Evolutionary conservation across 2,329 filamentous ascomycete genomes (phyloP).

Genomic region (Boeremia lycopersici): DNA sequence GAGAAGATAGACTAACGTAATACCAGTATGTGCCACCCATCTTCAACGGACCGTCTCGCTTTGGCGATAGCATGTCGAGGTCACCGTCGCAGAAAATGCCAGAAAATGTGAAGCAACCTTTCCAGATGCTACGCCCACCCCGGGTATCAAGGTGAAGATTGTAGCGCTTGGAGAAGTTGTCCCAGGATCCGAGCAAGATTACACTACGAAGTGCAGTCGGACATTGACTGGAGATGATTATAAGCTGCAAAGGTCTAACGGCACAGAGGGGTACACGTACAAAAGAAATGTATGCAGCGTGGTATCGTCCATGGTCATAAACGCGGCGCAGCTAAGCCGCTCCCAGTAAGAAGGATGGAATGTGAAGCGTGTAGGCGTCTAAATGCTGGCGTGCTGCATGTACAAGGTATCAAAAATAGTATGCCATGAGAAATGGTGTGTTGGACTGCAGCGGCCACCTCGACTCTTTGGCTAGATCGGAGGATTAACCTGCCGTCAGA

Average conservation of each 20-base stretch:
- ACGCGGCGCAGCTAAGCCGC: slow-evolving; percentile 34
- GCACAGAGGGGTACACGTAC: slow-evolving; percentile 39
- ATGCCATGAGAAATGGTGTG: slow-evolving; percentile 29
- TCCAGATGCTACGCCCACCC: slow-evolving; percentile 78
- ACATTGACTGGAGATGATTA: slow-evolving; percentile 38
- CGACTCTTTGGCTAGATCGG: slow-evolving; percentile 30
- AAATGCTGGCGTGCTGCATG: slow-evolving; percentile 24
- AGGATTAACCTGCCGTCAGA: slow-evolving; percentile 22
- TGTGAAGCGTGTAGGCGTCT: slow-evolving; percentile 37
- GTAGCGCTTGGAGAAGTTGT: slow-evolving; percentile 84
- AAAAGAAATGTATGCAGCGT: slow-evolving; percentile 69
- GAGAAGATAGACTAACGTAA: slow-evolving; percentile 68
- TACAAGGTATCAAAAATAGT: slow-evolving; percentile 39
- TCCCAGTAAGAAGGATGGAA: slow-evolving; percentile 34
- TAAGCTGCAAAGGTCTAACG: slow-evolving; percentile 29
- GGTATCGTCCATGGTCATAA: slow-evolving; percentile 51
- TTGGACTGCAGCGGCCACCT: slow-evolving; percentile 32
- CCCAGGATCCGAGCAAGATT: slow-evolving; percentile 89
- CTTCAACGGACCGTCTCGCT: slow-evolving; percentile 78
- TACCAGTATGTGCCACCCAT: slow-evolving; percentile 97
- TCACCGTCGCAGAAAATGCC: slow-evolving; percentile 84
- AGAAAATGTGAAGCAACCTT: slow-evolving; percentile 83
- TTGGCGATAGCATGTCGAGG: slow-evolving; percentile 55
- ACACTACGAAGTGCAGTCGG: slow-evolving; percentile 66
- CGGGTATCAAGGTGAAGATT: slow-evolving; percentile 79